Base-by-base conservation (phyloP, 2,329 filamentous ascomycete genomes). In the Calycina marina region DNA sequence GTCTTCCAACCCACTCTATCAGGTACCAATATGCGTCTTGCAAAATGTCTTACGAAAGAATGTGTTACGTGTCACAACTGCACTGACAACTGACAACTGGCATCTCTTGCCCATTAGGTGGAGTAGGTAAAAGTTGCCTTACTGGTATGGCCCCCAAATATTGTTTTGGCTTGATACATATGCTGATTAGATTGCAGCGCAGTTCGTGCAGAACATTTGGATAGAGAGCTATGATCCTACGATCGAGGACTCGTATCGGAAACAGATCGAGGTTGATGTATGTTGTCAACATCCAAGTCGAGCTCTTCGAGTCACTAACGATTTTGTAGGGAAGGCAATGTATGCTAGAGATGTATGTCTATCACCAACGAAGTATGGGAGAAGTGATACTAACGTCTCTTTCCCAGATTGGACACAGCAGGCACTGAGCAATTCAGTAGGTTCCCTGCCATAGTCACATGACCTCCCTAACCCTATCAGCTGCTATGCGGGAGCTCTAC, bases 131-230 rank as follows among this genome's bases (percentile, higher is more conserved):
- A 55, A 80, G 74, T 53, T 81, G 76, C 62, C 62, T 81, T 44
- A 81, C 77, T 51, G 74, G 75, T 79, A 66, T 51, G 56, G 45
- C 38, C 34, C 29, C 30, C 14, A 26, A 11, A 22, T 26, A n/a
- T n/a, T n/a, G n/a, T n/a, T 18, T 18, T 14, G 14, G 17, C 8
- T 17, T 18, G 9, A 16, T 10, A 11, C 11, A 6, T 15, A 8
- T 14, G 30, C 13, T 32, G 18, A 20, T 32, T 15, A 25, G 17
- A 14, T 11, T 11, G 9, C 20, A 74, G 76, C 77, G 38, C 76
- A 81, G 65, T 82, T 81, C 48, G 76, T 81, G 30, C 76, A 79
- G 51, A 78, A 79, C 58, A 69, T 80, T 15, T 81, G 77, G 72
- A 80, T 82, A 50, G 76, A 82, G 51, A 67, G 64, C 42, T 73